Base-by-base conservation (phyloP, 495 filamentous ascomycete species). In the Bombardia bombarda region DNA sequence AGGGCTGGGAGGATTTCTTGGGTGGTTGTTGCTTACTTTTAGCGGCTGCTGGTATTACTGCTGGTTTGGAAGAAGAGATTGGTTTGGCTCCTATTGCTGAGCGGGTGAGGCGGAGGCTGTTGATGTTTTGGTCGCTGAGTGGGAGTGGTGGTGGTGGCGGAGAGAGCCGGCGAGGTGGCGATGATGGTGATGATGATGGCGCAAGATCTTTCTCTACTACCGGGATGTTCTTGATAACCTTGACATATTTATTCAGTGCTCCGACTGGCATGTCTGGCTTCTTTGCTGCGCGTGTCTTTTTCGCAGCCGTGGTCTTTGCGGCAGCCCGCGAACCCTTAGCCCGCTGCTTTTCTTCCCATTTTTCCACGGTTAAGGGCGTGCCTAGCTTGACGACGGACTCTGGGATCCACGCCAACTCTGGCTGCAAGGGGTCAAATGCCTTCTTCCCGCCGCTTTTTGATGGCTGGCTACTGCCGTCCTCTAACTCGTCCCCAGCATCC, bases 341-440 rank as follows among this genome's bases (percentile, higher is more conserved):
- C 39, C 75, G 65, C 37, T 67, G 62, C 28, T 77, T 69, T 16
- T 74, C 79, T 48, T 94, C 81, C 79, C 87, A 98, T 18, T 78
- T 79, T 43, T 84, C 72, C 2, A 90, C 79, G n/a, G 78, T 73
- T 10, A 82, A 61, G 16, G 86, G 87, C 38, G 86, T 70, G 0
- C 87, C 84, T 13, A 84, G 55, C 40, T 77, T 83, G 8, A 79
- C 80, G 45, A 86, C 68, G 0, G 75, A 73, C 52, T 88, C 83
- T 9, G 86, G 75, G 5, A 96, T 62, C 90, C 90, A 98, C 3
- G 70, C 54, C 26, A 78, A 58, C 23, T 79, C 78, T 3, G 86
- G 78, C 50, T 90, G 80, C 34, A 78, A 86, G 0, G 82, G 82
- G 32, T 78, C 69, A n/a, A 73, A 77, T 23, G 77, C 61, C 53